Evolutionary conservation across 192 early-diverging fungal species (phyloP), one percentile per base, ranked within the genome.

Genomic region (Coemansia sp.): DNA sequence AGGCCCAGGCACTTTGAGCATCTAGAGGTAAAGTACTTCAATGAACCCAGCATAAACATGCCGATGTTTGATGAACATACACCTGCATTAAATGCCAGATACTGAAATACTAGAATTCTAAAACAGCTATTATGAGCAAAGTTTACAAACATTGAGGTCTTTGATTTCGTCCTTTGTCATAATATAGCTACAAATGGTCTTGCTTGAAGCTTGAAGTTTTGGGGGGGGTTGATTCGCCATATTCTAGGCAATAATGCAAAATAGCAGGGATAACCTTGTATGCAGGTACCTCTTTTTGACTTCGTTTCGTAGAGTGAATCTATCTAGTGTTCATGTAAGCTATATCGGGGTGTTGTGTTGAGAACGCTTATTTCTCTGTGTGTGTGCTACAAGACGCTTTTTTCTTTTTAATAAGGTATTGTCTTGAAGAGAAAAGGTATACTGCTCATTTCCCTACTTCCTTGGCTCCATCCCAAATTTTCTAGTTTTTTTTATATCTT

Each of bases 11-110:
- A 3, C 7, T 40, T 40, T 8, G 38, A 8, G 38, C 38, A 40
- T 40, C 1, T 40, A 13, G 38, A 2, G 29, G 3, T 3, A 29
- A 29, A n/a, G n/a, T 29, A 29, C 29, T 29, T 29, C 1, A 40
- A 13, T 40, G 38, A 5, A 29, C 38, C 42, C 14, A 45, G 10
- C 42, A 45, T 17, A 29, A 54, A 54, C 25, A 4, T 25, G 5
- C 15, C 5, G 52, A 54, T 57, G 35, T 36, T 57, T 57, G 55
- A 52, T 52, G 23, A 11, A 17, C 46, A 48, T 48, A 29, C 29
- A 29, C 6, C 11, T 40, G 49, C 49, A 52, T 52, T 22, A 52
- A 52, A 25, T 52, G 49, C 9, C 45, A 19, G 17, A 11, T 19
- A 55, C 53, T 11, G 22, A 32, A 33, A 55, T 10, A 55, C 9